phyloP scores from a whole-genome alignment of 75 land plant genomes.

The Selaginella moellendorffii region DNA sequence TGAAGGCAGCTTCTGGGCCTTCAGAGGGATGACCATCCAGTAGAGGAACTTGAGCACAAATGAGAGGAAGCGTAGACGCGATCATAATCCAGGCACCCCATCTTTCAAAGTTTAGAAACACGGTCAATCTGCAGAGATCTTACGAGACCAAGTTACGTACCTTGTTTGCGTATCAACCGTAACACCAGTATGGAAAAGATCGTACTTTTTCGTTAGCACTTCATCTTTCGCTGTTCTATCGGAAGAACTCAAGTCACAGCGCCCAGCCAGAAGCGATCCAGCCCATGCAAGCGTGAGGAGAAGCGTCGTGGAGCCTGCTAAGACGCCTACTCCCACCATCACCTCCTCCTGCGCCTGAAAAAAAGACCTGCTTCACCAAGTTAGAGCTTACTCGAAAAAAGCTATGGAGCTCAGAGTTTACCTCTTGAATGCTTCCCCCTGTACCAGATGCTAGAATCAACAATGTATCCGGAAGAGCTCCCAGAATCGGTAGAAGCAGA shows the following conservation, averaged over 20 bases:
- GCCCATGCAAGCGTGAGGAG: slow-evolving; percentile 22
- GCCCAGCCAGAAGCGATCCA: slow-evolving; percentile 23
- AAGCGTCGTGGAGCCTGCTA: slow-evolving; percentile 24
- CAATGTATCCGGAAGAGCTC: slow-evolving; percentile 25
- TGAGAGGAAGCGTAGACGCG: slow-evolving; percentile 15
- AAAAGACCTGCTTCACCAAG: not conserved
- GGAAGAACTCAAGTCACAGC: slow-evolving; percentile 22
- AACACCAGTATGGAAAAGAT: slow-evolving; percentile 19
- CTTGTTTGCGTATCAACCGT: slow-evolving; percentile 29
- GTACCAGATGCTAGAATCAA: slow-evolving; percentile 18
- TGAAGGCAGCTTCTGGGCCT: slow-evolving; percentile 20
- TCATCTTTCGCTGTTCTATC: slow-evolving; percentile 15
- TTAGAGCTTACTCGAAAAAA: not conserved
- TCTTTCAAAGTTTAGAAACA: too few species aligned
- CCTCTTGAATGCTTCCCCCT: slow-evolving; percentile 23
- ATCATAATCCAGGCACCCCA: slow-evolving; percentile 31
- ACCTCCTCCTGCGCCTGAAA: slow-evolving; percentile 24
- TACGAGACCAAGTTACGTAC: slow-evolving; percentile 8
- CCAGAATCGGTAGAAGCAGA: too few species aligned
- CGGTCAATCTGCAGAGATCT: too few species aligned
- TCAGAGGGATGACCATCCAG: slow-evolving; percentile 13
- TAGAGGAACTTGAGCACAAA: slow-evolving; percentile 22
- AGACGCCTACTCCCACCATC: slow-evolving; percentile 26
- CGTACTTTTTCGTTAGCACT: slow-evolving; percentile 13
- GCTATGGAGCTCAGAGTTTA: not conserved